Evolutionary conservation across 257 asterid genomes (phyloP).

Genomic region (Solanum bukasovii): DNA sequence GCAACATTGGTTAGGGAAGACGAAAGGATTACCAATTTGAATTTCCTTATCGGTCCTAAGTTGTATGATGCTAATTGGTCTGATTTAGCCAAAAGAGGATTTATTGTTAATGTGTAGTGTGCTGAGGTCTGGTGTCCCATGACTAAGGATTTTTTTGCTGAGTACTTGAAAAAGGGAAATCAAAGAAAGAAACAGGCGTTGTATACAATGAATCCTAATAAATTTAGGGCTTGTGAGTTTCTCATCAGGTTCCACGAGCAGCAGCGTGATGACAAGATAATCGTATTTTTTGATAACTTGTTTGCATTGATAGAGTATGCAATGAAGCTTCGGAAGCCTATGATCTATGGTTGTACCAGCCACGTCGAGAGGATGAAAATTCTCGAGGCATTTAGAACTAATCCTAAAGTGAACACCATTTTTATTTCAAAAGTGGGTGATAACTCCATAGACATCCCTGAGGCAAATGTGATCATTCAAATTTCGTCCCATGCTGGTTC

Average conservation of each 20-base stretch:
- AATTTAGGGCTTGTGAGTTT: conserved; percentile 86
- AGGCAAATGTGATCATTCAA: conserved; percentile 92
- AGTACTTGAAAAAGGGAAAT: conserved; percentile 78
- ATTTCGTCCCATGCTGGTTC: conserved; percentile 98
- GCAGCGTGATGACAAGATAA: conserved; percentile 83
- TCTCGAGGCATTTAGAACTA: conserved; percentile 86
- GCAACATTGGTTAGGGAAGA: conserved; percentile 98
- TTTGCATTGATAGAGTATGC: conserved; percentile 93
- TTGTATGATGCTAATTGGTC: conserved; percentile 93
- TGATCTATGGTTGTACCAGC: conserved; percentile 95
- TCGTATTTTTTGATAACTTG: conserved; percentile 89
- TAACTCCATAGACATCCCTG: conserved; percentile 90
- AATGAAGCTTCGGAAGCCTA: conserved; percentile 73
- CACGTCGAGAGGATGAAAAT: conserved; percentile 87
- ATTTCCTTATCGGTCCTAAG: conserved; percentile 94
- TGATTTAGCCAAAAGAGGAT: conserved; percentile 91
- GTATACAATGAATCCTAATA: conserved; percentile 22
- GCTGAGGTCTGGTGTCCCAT: conserved; percentile 99
- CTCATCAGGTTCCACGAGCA: conserved; percentile 85
- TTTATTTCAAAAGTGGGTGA: conserved; percentile 98
- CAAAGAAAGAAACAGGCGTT: conserved; percentile 78
- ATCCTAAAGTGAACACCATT: conserved; percentile 63
- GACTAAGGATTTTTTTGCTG: conserved; percentile 86
- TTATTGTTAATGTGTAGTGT: conserved; percentile 90
- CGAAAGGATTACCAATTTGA: conserved; percentile 78